phyloP scores from a whole-genome alignment of 2,329 filamentous ascomycete genomes.

The Aureobasidium sp. region DNA sequence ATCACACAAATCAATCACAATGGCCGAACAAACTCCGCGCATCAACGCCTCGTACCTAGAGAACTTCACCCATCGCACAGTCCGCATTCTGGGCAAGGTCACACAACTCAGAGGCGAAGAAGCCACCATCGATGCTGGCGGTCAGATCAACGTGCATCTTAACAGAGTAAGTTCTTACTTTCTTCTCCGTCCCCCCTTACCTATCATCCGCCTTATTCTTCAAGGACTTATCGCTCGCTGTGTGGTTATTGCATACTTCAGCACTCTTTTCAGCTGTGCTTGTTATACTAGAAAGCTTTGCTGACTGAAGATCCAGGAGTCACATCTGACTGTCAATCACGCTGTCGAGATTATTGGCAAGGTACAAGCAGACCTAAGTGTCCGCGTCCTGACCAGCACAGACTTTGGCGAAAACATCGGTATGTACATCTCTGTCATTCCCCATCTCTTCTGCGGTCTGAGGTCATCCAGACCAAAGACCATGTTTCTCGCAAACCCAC shows the following conservation, averaged over 20 bases:
- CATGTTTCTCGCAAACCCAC: no score
- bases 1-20: constrained; percentile 31
- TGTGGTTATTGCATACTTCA: rapidly evolving
- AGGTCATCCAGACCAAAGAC: background rate
- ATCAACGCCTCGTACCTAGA: constrained; percentile 74
- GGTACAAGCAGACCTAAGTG: constrained; percentile 62
- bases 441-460: background rate
- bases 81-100: constrained; percentile 82
- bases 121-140: constrained; percentile 71
- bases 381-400: constrained; percentile 61
- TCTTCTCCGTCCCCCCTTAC: background rate
- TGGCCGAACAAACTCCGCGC: constrained; percentile 72
- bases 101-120: constrained; percentile 71
- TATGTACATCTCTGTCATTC: constrained; percentile 37
- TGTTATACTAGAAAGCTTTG: background rate
- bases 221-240: no score
- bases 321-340: constrained; percentile 60
- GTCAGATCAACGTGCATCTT: constrained; percentile 64
- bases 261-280: no score
- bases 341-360: constrained; percentile 72
- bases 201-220: no score
- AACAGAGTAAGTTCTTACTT: constrained; percentile 52
- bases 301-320: constrained; percentile 46
- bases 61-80: constrained; percentile 59
- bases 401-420: constrained; percentile 64